Conservation (phyloP, 2,329 filamentous ascomycete species). For the Basipetospora chlamydospora region DNA sequence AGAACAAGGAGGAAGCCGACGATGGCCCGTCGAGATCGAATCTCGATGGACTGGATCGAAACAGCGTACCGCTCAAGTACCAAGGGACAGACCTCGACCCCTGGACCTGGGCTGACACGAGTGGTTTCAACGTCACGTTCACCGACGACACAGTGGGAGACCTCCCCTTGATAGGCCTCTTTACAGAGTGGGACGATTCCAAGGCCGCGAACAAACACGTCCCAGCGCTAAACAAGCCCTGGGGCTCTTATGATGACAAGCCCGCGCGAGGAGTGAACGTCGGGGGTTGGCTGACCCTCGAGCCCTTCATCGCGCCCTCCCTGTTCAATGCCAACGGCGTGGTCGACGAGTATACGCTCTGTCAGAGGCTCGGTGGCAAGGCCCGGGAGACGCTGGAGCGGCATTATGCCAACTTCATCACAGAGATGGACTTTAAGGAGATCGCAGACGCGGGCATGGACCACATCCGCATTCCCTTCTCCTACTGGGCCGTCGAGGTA, state of each 20-base stretch:
- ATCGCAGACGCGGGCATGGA: constrained; percentile 43
- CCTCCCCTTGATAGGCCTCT: constrained; percentile 55
- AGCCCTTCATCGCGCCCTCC: constrained; percentile 65
- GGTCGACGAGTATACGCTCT: constrained; percentile 37
- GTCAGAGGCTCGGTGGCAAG: constrained; percentile 29
- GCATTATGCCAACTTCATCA: constrained; percentile 36
- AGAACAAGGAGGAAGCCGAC: constrained; percentile 10
- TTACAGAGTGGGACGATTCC: constrained; percentile 54
- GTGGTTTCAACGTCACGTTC: constrained; percentile 61
- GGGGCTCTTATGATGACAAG: constrained; percentile 45
- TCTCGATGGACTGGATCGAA: constrained; percentile 22
- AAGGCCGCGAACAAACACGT: constrained; percentile 49
- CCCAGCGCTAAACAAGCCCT: constrained; percentile 45
- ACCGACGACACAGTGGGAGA: constrained; percentile 53
- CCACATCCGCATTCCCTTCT: constrained; percentile 41
- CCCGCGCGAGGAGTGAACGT: constrained; percentile 58
- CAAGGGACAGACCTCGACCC: constrained; percentile 54
- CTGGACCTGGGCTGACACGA: constrained; percentile 59
- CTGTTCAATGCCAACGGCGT: constrained; percentile 41
- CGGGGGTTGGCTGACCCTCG: constrained; percentile 59
- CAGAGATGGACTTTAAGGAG: constrained; percentile 36
- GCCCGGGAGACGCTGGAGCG: constrained; percentile 26
- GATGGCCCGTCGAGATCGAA: constrained; percentile 17
- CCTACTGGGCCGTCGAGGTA: constrained; percentile 44
- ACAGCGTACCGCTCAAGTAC: constrained; percentile 31